These are phyloP conservation scores for Hypoxylon lenormandii DNA, from an alignment of 495 filamentous ascomycete species.

Conservation along the genomic window DNA sequence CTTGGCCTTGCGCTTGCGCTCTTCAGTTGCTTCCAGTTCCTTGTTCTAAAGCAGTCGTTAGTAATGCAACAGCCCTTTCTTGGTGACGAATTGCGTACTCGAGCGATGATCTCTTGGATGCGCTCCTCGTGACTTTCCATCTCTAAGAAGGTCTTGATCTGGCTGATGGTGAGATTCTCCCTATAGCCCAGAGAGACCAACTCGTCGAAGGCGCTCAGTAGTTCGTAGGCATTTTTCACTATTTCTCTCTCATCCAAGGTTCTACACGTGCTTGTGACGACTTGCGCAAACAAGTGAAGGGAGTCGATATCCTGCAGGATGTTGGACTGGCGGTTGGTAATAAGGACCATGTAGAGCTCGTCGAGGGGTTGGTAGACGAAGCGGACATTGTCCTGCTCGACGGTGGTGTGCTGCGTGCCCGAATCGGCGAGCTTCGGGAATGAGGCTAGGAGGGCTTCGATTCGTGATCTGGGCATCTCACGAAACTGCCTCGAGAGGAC, in stretches of 20 bases:
- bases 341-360: conserved; percentile 98
- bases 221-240: conserved; percentile 89
- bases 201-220: conserved; percentile 96
- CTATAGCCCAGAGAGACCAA: conserved; percentile 93
- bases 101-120: conserved; percentile 95
- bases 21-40: conserved; percentile 95
- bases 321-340: conserved; percentile 99
- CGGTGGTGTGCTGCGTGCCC: conserved; percentile 94
- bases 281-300: conserved; percentile 95
- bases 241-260: conserved; percentile 96
- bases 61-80: conserved; percentile 17
- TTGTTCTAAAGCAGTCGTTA: conserved; percentile 77
- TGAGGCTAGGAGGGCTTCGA: conserved; percentile 93
- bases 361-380: conserved; percentile 99
- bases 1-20: conserved; percentile 97
- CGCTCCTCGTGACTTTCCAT: conserved; percentile 99
- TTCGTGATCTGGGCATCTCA: conserved; percentile 92
- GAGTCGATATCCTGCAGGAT: conserved; percentile 99
- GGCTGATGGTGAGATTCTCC: conserved; percentile 91
- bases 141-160: conserved; percentile 98
- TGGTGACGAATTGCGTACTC: conserved; percentile 65
- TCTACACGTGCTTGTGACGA: conserved; percentile 95
- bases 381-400: conserved; percentile 98
- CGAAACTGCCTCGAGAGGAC: conserved; percentile 96
- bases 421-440: conserved; percentile 97